Evolutionary conservation across 768 basidiomycete species (phyloP), one percentile per base, ranked within the genome.

Genomic region (Auriculariales sp.): DNA sequence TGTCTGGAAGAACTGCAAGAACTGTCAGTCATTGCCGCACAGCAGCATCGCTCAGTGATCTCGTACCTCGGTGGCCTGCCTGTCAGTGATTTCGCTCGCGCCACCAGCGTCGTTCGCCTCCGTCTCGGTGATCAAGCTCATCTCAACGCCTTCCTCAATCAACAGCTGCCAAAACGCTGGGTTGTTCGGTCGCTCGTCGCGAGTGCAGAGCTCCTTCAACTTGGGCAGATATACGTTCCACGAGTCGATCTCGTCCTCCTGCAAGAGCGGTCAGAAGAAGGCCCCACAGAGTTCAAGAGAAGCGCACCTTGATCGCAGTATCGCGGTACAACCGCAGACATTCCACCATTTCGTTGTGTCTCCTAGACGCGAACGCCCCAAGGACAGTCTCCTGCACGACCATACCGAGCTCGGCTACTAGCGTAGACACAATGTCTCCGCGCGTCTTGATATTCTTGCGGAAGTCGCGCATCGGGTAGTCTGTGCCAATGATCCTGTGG

Each of bases 371-470:
- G 64, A 93, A 94, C 31, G 85, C 85, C 25, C 70, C 70, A 54
- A 74, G 61, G 9, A 84, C 70, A 35, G 90, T 73, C 59, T 89
- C 83, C 51, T 69, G 68, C 39, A 92, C 75, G 9, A 91, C 81
- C 14, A 62, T 70, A 11, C 72, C 77, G 44, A 93, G 63, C 62
- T 92, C 91, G 56, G 83, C 79, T 6, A 90, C 83, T 0, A 88
- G 89, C 64, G 93, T 90, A 12, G 74, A 77, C 32, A 92, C 86
- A 17, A 90, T 66, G 61, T 90, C 89, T 0, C 87, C 88, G 48
- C 72, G 72, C 25, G 69, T 71, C 47, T 58, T 54, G 29, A 86
- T 65, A 59, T 87, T 84, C 56, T 71, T 68, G 52, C 69, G 66
- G 67, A 93, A 95, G 62, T 94, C 91, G 42, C 68, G 67, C 47